phyloP scores from a whole-genome alignment of 768 basidiomycete species.

The Termitomyces titanicus region DNA sequence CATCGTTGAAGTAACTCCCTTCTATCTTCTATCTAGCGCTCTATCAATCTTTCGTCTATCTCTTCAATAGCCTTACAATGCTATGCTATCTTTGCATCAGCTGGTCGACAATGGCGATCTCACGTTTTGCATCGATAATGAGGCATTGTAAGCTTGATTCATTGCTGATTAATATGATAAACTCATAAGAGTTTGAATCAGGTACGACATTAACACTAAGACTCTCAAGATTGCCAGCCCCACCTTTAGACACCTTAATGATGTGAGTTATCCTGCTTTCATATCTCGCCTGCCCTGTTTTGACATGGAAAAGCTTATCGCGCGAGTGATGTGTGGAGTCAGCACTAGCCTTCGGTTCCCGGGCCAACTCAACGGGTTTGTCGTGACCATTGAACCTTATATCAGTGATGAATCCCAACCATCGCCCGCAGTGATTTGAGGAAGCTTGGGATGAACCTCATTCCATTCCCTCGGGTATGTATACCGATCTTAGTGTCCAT shows the following conservation, averaged over 20 bases:
- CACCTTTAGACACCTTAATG: slow-evolving; percentile 64
- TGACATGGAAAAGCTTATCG: slow-evolving; percentile 46
- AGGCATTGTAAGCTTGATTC: slow-evolving; percentile 61
- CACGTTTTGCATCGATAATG: slow-evolving; percentile 83
- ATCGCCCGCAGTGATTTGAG: slow-evolving; percentile 61
- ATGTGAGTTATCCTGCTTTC: slow-evolving; percentile 34
- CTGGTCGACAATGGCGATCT: slow-evolving; percentile 87
- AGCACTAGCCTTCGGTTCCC: slow-evolving; percentile 91
- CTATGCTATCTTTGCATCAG: slow-evolving; percentile 81
- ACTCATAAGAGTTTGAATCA: slow-evolving; percentile 20
- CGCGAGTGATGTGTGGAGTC: slow-evolving; percentile 92
- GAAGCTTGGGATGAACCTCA: slow-evolving; percentile 89
- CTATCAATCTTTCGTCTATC: slow-evolving; percentile 37
- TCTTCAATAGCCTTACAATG: slow-evolving; percentile 75
- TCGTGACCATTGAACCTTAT: background rate
- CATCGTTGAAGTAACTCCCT: slow-evolving; percentile 64
- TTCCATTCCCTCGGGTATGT: slow-evolving; percentile 90
- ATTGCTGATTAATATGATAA: background rate
- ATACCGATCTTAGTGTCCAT: background rate
- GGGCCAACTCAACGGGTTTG: slow-evolving; percentile 87
- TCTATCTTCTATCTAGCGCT: slow-evolving; percentile 27
- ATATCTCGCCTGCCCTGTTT: background rate
- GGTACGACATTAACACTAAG: slow-evolving; percentile 68
- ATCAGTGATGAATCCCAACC: background rate
- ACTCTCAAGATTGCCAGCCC: slow-evolving; percentile 66